These are phyloP conservation scores for Colletotrichum tropicicola DNA, from an alignment of 2,329 filamentous ascomycete species.

Conservation along the genomic window DNA sequence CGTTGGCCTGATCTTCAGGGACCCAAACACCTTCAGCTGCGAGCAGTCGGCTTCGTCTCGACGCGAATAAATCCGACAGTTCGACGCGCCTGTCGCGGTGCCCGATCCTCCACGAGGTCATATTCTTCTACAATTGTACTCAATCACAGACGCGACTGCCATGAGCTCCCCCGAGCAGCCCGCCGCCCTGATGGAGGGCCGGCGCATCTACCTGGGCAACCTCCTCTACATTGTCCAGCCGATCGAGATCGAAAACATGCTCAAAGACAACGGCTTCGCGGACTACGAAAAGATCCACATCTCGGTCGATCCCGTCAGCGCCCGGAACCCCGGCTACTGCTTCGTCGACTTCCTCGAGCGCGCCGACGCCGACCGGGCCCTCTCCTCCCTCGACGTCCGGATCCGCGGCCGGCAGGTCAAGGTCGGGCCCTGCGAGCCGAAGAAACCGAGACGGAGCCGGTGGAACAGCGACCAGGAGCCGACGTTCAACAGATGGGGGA, in stretches of 20 bases:
- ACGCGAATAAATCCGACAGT: not conserved
- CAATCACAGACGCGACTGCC: not conserved
- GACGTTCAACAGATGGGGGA: slow-evolving; percentile 52
- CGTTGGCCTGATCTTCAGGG: not conserved
- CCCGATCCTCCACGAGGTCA: too few relatives aligned
- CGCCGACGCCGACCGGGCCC: slow-evolving; percentile 65
- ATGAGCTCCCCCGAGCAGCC: slow-evolving; percentile 13
- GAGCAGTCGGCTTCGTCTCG: not conserved
- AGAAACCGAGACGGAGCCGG: slow-evolving; percentile 40
- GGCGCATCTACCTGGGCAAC: slow-evolving; percentile 70
- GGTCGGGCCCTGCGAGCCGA: slow-evolving; percentile 72
- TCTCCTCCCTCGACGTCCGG: slow-evolving; percentile 62
- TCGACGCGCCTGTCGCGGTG: too few relatives aligned
- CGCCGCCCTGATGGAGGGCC: slow-evolving; percentile 34
- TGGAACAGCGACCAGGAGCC: slow-evolving; percentile 33
- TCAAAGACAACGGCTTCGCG: slow-evolving; percentile 52
- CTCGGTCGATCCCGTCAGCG: slow-evolving; percentile 73
- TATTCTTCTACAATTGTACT: not conserved
- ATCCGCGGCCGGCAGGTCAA: slow-evolving; percentile 69
- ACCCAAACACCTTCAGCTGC: not conserved
- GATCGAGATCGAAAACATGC: slow-evolving; percentile 68
- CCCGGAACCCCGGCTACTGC: slow-evolving; percentile 77
- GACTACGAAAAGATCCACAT: slow-evolving; percentile 68
- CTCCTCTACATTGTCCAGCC: slow-evolving; percentile 64
- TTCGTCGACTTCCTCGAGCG: slow-evolving; percentile 73